These are phyloP conservation scores for Salix brachista DNA, from an alignment of 345 rosid genomes.

Conservation along the genomic window DNA sequence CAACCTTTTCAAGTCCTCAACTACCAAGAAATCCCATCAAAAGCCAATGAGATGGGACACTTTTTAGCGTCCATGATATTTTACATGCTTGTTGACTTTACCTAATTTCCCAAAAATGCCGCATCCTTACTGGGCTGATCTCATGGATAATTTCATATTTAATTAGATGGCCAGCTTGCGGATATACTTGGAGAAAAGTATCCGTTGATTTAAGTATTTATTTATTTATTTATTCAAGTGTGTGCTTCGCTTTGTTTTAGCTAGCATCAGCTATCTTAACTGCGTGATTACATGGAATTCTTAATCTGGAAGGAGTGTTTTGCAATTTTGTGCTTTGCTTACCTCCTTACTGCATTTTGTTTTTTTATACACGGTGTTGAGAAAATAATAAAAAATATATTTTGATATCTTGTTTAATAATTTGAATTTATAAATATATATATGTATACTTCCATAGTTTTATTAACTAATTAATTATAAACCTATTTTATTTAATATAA, in stretches of 20 bases:
- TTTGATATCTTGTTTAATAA: no score
- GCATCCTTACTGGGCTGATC: not conserved
- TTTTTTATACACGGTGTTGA: not conserved
- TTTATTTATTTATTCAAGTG: no score
- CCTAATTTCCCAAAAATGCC: slow-evolving; percentile 10
- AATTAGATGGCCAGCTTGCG: slow-evolving; percentile 1
- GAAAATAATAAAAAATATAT: no score
- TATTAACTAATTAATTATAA: no score
- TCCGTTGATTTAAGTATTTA: not conserved
- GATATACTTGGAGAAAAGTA: slow-evolving; percentile 14
- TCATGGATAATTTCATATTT: slow-evolving; percentile 9
- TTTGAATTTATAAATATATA: no score
- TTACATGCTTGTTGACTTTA: not conserved
- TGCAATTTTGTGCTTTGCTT: not conserved
- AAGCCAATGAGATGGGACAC: not conserved
- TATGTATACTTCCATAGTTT: no score
- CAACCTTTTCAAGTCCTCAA: slow-evolving; percentile 9
- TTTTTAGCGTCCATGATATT: not conserved
- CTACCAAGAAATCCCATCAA: slow-evolving; percentile 16
- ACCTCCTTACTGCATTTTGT: not conserved
- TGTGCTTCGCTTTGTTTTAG: not conserved
- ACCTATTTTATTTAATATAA: no score
- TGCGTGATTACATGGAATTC: not conserved
- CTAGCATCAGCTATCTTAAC: not conserved
- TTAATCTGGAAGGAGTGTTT: not conserved